These are phyloP conservation scores for Colletotrichum euphorbiae DNA, from an alignment of 2,329 filamentous ascomycete genomes.

Conservation along the genomic window DNA sequence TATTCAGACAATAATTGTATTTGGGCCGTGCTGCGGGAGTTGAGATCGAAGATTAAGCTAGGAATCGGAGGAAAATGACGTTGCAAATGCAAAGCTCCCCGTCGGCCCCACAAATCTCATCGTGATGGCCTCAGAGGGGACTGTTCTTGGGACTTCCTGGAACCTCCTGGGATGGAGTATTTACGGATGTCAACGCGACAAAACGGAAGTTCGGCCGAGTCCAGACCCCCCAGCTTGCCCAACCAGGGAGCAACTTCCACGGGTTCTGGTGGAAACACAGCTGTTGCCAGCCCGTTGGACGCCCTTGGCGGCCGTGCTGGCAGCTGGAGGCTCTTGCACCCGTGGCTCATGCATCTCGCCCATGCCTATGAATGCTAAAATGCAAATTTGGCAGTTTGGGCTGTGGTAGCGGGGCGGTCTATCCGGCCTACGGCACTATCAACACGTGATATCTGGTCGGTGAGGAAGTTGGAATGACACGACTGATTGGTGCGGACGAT, in stretches of 20 bases:
- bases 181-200: conserved; percentile 9
- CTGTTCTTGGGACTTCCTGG: too few relatives aligned
- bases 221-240: conserved; percentile 9
- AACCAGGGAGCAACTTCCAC: too few relatives aligned
- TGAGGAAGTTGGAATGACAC: too few relatives aligned
- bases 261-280: neutral
- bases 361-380: neutral
- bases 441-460: conserved; percentile 1
- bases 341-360: neutral
- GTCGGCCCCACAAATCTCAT: conserved; percentile 34
- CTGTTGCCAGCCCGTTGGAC: conserved; percentile 2
- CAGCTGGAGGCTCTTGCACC: conserved; percentile 10
- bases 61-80: conserved; percentile 38
- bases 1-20: conserved; percentile 35
- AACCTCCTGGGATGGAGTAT: neutral
- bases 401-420: neutral
- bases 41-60: conserved; percentile 36
- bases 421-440: neutral
- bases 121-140: conserved; percentile 33
- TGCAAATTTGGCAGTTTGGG: neutral
- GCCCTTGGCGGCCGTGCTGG: neutral
- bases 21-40: conserved; percentile 22
- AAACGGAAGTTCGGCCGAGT: conserved; percentile 34
- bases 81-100: conserved; percentile 24
- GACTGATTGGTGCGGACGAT: conserved; percentile 36